Percentiles rank a stretch among this genome's conserved stretches.
Conservation (phyloP, 1,284 basidiomycete species). For the Inonotus hispidus region DNA sequence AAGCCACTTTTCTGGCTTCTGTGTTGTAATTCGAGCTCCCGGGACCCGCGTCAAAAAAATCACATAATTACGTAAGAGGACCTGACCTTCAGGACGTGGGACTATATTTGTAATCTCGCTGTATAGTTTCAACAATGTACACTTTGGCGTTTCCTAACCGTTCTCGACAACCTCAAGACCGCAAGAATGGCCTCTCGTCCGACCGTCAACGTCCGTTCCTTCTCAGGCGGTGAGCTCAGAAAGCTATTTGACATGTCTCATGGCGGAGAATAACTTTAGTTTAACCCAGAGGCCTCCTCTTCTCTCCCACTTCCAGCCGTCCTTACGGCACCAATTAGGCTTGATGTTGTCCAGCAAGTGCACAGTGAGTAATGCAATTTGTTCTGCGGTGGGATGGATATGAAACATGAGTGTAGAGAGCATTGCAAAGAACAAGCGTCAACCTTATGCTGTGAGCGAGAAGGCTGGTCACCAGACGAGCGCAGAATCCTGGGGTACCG, state of each 20-base stretch:
- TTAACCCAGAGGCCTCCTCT: conserved; percentile 66
- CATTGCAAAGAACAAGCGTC: conserved; percentile 98
- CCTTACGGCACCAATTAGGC: conserved; percentile 95
- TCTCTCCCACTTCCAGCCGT: conserved; percentile 95
- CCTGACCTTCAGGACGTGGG: background rate
- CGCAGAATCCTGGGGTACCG: conserved; percentile 99
- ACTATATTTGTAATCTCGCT: background rate
- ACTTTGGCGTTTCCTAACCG: background rate
- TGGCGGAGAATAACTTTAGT: conserved; percentile 11
- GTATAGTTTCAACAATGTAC: conserved; percentile 5
- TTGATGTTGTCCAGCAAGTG: conserved; percentile 97
- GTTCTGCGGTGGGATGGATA: background rate
- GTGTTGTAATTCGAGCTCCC: no score
- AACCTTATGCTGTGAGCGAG: conserved; percentile 95
- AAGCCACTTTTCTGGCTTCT: no score
- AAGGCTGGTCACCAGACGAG: conserved; percentile 99
- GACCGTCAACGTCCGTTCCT: conserved; percentile 77
- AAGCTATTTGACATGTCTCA: background rate
- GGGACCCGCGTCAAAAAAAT: no score
- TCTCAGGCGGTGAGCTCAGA: conserved; percentile 57
- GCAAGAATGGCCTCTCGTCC: conserved; percentile 82
- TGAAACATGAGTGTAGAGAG: conserved; percentile 58
- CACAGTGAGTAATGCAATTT: conserved; percentile 76
- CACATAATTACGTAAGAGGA: background rate
- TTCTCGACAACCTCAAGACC: conserved; percentile 24